Evolutionary conservation across 805 yeast species (phyloP), one percentile per base, ranked within the genome.

Genomic region (Saccharomycopsis malanga): DNA sequence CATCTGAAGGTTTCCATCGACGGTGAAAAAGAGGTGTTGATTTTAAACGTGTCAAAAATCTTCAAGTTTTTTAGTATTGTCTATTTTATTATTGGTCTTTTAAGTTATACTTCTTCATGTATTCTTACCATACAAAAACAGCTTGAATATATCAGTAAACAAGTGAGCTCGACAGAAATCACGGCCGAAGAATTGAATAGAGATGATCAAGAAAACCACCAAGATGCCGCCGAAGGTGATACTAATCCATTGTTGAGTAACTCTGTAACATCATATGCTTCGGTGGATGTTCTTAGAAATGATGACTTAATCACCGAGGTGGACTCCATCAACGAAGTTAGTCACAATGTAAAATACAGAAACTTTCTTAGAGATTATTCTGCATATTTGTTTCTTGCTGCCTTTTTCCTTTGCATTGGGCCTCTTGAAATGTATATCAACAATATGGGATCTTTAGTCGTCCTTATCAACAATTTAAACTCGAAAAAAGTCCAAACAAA

Each of bases 381-480:
- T 1, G 76, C 87, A 39, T 81, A 86, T 70, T 50, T 82, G 1
- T 63, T 87, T n/a, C 68, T 84, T 22, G 50, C 73, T 2, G 73
- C 87, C 9, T 71, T 88, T 45, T 68, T 88, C 23, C 63, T 87
- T 39, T 72, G 81, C 29, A 64, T 86, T 23, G 98, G 98, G 0
- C 91, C 96, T 0, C 67, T 86, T 48, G 98, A 89, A 57, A 78
- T 87, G 71, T 87, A 77, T 61, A 77, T 86, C 53, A 84, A 87
- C 46, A 86, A 88, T 59, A 73, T 89, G 72, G 93, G 91, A 1
- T 81, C 88, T 5, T 67, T 89, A 10, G 65, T 82, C n/a, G 63
- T 66, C 35, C 62, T 74, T 32, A 61, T 69, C 3, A 63, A 66
- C 21, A 53, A 46, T 4, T 32, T 56, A 12, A 27, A 27, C 12